phyloP scores from a whole-genome alignment of 139 green algal species.

The Axilococcus clingmanii region DNA sequence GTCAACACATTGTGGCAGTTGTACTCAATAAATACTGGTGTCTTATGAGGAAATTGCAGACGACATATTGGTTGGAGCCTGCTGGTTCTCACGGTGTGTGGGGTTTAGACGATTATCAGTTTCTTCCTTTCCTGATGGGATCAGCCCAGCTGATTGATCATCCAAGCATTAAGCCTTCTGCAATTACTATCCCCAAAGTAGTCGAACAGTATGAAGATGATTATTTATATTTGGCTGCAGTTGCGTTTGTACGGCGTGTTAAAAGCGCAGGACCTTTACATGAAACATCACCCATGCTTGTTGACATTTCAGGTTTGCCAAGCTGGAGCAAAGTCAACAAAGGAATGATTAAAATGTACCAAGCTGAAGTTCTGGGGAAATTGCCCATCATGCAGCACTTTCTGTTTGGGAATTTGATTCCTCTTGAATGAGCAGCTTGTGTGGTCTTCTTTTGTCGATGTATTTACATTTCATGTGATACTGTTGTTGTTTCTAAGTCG shows the following conservation, averaged over 20 bases:
- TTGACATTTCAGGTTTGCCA: constrained; percentile 81
- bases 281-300: constrained; percentile 93
- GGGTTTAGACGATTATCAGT: constrained; percentile 98
- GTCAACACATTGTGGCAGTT: constrained; percentile 21
- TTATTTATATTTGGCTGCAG: constrained; percentile 81
- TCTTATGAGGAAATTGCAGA: constrained; percentile 88
- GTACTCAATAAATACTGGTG: constrained; percentile 72
- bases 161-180: constrained; percentile 61
- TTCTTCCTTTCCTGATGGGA: constrained; percentile 93
- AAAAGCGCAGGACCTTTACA: constrained; percentile 88
- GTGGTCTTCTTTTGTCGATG: neutral
- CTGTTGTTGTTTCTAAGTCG: no score
- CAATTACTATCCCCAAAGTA: constrained; percentile 68
- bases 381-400: constrained; percentile 99
- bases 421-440: constrained; percentile 20
- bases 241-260: constrained; percentile 78
- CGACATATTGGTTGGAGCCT: constrained; percentile 93
- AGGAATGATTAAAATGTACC: constrained; percentile 98
- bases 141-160: constrained; percentile 69
- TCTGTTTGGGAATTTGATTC: constrained; percentile 61
- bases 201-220: constrained; percentile 54
- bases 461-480: neutral
- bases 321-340: constrained; percentile 85
- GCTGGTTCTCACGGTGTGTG: constrained; percentile 93
- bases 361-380: constrained; percentile 91